Evolutionary conservation across 2,329 filamentous ascomycete genomes (phyloP).

Genomic region (Trichophyton mentagrophytes): DNA sequence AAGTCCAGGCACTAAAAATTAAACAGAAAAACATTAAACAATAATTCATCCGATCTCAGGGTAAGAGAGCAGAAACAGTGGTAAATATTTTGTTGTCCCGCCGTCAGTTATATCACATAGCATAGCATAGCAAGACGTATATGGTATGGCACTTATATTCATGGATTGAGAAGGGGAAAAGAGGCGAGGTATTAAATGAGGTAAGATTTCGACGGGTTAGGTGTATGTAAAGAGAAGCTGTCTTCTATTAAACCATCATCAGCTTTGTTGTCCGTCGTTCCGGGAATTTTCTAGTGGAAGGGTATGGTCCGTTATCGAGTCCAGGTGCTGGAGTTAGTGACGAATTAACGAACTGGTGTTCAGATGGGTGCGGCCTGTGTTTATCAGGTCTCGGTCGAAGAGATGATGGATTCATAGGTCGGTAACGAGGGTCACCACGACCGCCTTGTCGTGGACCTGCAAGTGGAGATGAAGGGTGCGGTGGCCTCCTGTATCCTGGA

Average conservation of each 20-base stretch:
- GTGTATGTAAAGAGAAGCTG: background rate
- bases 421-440: conserved; percentile 8
- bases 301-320: conserved; percentile 5
- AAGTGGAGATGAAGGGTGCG: conserved; percentile 10
- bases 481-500: conserved; percentile 1
- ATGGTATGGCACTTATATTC: background rate
- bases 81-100: background rate
- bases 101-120: background rate
- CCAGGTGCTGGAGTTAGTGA: conserved; percentile 15
- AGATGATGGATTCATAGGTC: conserved; percentile 2
- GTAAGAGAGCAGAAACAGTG: background rate
- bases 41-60: background rate
- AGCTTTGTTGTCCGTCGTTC: conserved; percentile 38
- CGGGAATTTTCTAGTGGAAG: conserved; percentile 27
- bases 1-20: background rate
- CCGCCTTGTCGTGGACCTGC: conserved; percentile 14
- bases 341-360: background rate
- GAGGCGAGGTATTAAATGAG: background rate
- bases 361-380: conserved; percentile 3
- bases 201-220: background rate
- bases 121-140: background rate
- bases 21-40: conserved; percentile 4
- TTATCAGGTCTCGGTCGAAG: background rate
- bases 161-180: background rate
- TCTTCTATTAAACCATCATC: conserved; percentile 32